These are phyloP conservation scores for Solioccasus polychromus DNA, from an alignment of 768 basidiomycete species.

Conservation along the genomic window DNA sequence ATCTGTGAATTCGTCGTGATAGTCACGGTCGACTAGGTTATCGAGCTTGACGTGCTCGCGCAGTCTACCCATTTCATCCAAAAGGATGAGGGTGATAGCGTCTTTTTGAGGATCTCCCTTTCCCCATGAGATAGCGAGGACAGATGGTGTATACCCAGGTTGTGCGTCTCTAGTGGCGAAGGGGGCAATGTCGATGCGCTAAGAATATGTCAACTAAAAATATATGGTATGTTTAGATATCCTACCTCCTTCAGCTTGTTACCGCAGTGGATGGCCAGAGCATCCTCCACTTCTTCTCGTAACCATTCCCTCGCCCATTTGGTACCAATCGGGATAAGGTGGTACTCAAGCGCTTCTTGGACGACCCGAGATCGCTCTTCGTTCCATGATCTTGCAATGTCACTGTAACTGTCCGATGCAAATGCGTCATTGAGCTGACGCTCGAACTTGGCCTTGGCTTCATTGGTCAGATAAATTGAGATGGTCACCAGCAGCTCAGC, in stretches of 20 bases:
- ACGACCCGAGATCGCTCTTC: conserved; percentile 76
- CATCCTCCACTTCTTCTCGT: conserved; percentile 87
- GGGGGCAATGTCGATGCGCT: conserved; percentile 86
- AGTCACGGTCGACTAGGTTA: conserved; percentile 72
- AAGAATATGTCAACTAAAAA: conserved; percentile 14
- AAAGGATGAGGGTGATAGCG: conserved; percentile 76
- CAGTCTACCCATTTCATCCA: conserved; percentile 86
- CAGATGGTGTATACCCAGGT: conserved; percentile 68
- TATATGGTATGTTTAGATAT: conserved; percentile 18
- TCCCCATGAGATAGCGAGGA: conserved; percentile 92
- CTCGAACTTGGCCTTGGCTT: conserved; percentile 65
- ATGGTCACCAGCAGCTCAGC: conserved; percentile 83
- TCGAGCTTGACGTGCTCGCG: conserved; percentile 90
- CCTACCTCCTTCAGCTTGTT: conserved; percentile 67
- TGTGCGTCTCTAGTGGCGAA: conserved; percentile 61
- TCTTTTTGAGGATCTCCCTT: conserved; percentile 93
- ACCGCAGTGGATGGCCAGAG: conserved; percentile 65
- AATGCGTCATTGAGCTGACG: conserved; percentile 78
- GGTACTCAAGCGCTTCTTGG: conserved; percentile 72
- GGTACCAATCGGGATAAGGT: conserved; percentile 79
- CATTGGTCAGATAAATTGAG: conserved; percentile 61
- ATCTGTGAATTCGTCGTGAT: conserved; percentile 72
- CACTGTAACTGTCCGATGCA: conserved; percentile 79
- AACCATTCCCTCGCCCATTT: conserved; percentile 90
- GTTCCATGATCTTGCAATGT: conserved; percentile 90